These are phyloP conservation scores for Aspergillus brunneoviolaceus DNA, from an alignment of 2,329 filamentous ascomycete genomes.

Conservation along the genomic window DNA sequence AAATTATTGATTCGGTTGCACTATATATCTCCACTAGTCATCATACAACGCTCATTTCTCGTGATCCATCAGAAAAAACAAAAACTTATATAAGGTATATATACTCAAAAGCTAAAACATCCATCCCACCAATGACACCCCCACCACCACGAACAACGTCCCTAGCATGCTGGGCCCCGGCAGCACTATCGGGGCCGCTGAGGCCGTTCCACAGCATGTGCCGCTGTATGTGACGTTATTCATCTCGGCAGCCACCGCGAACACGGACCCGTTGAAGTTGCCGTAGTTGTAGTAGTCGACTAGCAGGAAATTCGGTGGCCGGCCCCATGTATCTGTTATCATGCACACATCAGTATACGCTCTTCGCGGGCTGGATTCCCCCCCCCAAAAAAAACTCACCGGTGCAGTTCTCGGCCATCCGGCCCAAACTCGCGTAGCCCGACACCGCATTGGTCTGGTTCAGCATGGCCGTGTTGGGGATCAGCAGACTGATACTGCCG, in stretches of 20 bases:
- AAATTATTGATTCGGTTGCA: neutral
- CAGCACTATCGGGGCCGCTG: constrained; percentile 26
- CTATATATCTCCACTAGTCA: constrained; percentile 7
- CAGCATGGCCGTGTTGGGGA: constrained; percentile 69
- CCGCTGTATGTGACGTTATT: constrained; percentile 70
- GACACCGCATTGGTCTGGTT: constrained; percentile 69
- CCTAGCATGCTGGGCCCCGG: constrained; percentile 21
- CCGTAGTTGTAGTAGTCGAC: constrained; percentile 84
- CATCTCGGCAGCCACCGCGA: constrained; percentile 66
- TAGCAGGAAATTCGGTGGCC: constrained; percentile 73
- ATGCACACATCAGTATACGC: neutral
- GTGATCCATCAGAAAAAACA: neutral
- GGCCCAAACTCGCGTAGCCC: constrained; percentile 66
- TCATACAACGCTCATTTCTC: neutral
- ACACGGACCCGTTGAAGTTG: constrained; percentile 68
- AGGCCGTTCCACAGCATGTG: constrained; percentile 39
- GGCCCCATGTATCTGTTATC: constrained; percentile 56
- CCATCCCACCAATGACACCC: constrained; percentile 24
- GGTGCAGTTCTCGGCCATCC: constrained; percentile 63
- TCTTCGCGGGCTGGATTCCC: neutral
- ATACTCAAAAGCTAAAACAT: constrained; percentile 22
- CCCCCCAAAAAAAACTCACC: constrained; percentile 30
- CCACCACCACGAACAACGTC: constrained; percentile 23
- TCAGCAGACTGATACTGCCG: constrained; percentile 62
- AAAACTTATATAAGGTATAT: constrained; percentile 11